Base-by-base conservation (phyloP, 805 yeast species). In the Babjeviella inositovora region DNA sequence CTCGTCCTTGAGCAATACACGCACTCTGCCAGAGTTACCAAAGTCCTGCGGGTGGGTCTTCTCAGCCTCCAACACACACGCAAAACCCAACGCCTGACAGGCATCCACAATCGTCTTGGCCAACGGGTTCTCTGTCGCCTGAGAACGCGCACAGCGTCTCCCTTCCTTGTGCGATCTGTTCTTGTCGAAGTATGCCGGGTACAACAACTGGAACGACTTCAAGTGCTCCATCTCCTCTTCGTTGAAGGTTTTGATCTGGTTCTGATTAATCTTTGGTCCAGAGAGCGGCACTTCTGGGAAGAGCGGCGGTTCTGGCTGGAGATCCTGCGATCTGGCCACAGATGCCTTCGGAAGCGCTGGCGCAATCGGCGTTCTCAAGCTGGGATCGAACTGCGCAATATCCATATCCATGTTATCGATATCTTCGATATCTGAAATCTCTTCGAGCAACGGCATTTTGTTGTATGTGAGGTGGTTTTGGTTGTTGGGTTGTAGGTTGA, bases 21-120 rank as follows among this genome's bases (percentile, higher is more conserved):
- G 67, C 17, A 90, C 85, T 38, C 97, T 63, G n/a, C 98, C 98
- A 4, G 96, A 92, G 41, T 87, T 87, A 33, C 97, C 93, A 63
- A 75, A 90, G 49, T 87, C 97, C 46, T 85, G 93, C 8, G 97
- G 97, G 49, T 87, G 98, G 2, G 76, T 48, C 51, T 84, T 90
- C 29, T 76, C 81, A 30, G 87, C 70, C 47, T 80, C 90, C 28
- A 71, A 57, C 20, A 74, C 54, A 3, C 57, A 41, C 5, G 41
- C 37, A 7, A 50, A 20, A 11, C 32, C 28, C 17, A 49, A 22
- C 10, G 26, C 16, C 18, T 35, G 37, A 20, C 60, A 61, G 11
- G 93, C 96, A 35, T 82, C 93, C 7, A 74, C 62, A 11, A 87
- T 60, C 5, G 77, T 69, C 38, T 72, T 71, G 2, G 94, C 96